Base-by-base conservation (phyloP, 148 eudicot species). In the Polygonum maritimum region DNA sequence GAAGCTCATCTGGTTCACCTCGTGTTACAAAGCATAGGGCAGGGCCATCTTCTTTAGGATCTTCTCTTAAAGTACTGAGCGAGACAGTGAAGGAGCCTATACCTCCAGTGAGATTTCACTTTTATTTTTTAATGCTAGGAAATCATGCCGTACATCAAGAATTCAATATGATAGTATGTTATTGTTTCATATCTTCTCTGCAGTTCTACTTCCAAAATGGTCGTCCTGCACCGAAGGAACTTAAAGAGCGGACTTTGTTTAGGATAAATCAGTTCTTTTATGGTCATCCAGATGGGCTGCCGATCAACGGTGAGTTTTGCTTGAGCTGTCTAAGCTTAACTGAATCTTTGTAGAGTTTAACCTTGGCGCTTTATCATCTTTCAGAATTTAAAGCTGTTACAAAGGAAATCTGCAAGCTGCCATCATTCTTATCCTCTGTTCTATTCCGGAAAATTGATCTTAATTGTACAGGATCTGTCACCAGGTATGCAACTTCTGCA, bases 161-260 rank as follows among this genome's bases (percentile, higher is more conserved):
- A 11, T 11, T 6, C 48, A 35, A 13, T 18, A 67, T 36, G 39
- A 22, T 55, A 22, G 33, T 69, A 18, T 18, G 52, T 72, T 69
- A 41, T 63, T 54, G 58, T 51, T 22, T 76, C 73, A 47, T 38
- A 67, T 63, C 31, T 21, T 63, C 18, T 62, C 69, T 84, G 79
- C 92, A 95, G 98, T 95, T 95, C 82, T 95, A 92, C 80, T 95
- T 95, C 71, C 91, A 87, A 76, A 85, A 95, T 87, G 99, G 99
- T 10, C 89, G 96, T 74, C 97, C 99, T 69, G 87, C 99, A 22
- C 88, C 96, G 52, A 95, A 86, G 83, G 99, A 95, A 82, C 78
- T 92, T 45, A 95, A 87, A 79, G 99, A 95, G 70, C 85, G 97
- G 22, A 89, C 94, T 58, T 74, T 95, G 82, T 92, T 88, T 82